Percentiles rank a stretch among this genome's conserved stretches.
Conservation (phyloP, 257 asterid species). For the Plantago elongata region DNA sequence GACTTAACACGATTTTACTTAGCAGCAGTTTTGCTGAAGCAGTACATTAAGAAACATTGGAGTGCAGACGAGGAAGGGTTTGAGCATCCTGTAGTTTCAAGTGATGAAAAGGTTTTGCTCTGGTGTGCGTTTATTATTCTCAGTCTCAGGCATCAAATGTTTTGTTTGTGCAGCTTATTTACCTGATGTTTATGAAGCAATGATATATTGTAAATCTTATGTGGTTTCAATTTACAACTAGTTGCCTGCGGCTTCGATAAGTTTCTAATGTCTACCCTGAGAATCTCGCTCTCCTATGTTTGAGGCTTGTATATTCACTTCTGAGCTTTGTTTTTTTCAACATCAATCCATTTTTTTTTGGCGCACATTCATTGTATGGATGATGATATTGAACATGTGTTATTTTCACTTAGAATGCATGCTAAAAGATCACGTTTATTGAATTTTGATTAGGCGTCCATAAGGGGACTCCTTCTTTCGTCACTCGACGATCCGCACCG, state of each 20-base stretch:
- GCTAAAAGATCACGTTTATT: conserved; percentile 7
- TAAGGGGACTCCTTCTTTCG: conserved; percentile 61
- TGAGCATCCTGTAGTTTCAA: conserved; percentile 81
- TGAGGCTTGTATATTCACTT: conserved; percentile 1
- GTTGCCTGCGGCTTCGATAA: too few species aligned
- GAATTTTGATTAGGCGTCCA: conserved; percentile 46
- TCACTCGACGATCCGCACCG: conserved; percentile 68
- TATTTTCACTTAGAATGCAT: too few species aligned
- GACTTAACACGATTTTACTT: conserved; percentile 59
- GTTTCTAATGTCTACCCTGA: too few species aligned
- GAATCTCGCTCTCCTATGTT: too few species aligned
- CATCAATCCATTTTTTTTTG: not conserved
- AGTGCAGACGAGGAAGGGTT: conserved; percentile 70
- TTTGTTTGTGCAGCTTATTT: conserved; percentile 3
- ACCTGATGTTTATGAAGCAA: not conserved
- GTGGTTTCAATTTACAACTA: too few species aligned
- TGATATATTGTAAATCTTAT: too few species aligned
- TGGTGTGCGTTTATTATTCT: conserved; percentile 1
- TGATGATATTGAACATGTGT: too few species aligned
- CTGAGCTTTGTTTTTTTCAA: not conserved
- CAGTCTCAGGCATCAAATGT: not conserved
- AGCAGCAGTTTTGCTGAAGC: conserved; percentile 95
- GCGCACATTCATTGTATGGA: not conserved
- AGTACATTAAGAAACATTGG: conserved; percentile 88
- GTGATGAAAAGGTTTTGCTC: conserved; percentile 64